A percentile compares a stretch with the other conserved stretches of the same genome.
phyloP scores from a whole-genome alignment of 345 rosid species.

The Populus simonii region DNA sequence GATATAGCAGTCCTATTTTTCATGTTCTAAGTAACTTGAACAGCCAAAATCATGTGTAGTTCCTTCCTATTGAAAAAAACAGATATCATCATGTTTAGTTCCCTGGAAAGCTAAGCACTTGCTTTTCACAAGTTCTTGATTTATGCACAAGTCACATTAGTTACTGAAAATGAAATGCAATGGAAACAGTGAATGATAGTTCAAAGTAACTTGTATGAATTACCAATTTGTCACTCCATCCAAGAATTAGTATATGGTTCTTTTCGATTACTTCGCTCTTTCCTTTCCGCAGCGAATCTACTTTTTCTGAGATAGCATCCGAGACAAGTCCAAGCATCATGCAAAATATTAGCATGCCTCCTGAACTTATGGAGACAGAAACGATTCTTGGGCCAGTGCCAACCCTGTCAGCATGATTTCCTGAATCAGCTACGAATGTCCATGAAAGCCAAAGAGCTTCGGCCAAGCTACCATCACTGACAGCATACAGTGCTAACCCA shows the following conservation, averaged over 20 bases:
- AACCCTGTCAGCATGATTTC: conserved; percentile 79
- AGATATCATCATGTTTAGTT: not conserved
- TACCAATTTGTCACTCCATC: conserved; percentile 98
- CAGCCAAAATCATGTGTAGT: not conserved
- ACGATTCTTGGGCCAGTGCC: conserved; percentile 81
- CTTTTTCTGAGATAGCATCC: conserved; percentile 90
- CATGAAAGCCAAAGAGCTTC: conserved; percentile 94
- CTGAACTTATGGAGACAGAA: conserved; percentile 83
- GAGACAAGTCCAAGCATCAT: conserved; percentile 97
- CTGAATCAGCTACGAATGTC: conserved; percentile 92
- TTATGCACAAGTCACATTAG: not conserved
- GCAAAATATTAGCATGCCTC: conserved; percentile 90
- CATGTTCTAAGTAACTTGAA: not conserved
- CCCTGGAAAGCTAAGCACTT: not conserved
- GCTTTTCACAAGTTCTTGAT: not conserved
- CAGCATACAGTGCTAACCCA: conserved; percentile 78
- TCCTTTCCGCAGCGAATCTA: conserved; percentile 86
- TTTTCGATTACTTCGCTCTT: conserved; percentile 93
- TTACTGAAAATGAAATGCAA: not conserved
- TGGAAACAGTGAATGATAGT: not conserved
- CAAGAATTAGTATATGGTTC: conserved; percentile 78
- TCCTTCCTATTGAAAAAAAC: not conserved
- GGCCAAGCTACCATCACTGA: conserved; percentile 69
- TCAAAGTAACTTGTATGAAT: conserved; percentile 6
- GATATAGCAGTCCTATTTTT: not conserved